Evolutionary conservation across 1,139 yeast genomes (phyloP).

Genomic region (Sugiyamaella neomexicana): DNA sequence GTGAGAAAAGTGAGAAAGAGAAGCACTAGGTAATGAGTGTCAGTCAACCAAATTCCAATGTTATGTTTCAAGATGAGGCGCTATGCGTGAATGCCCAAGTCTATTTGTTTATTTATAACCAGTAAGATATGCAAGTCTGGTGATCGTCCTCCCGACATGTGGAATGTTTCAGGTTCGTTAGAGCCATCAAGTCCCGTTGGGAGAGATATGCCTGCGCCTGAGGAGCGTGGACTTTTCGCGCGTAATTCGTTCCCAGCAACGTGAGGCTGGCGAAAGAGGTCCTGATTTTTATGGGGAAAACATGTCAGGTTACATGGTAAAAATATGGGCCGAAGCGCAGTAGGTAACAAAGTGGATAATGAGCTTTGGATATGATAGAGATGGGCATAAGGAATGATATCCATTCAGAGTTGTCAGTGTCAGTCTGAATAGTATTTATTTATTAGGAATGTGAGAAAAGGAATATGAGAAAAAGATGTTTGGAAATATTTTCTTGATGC

Average conservation of each 20-base stretch:
- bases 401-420: no score
- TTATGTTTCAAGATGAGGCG: conserved; percentile 15
- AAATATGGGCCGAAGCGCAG: not conserved
- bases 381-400: no score
- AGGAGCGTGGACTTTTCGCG: conserved; percentile 2
- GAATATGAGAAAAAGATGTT: no score
- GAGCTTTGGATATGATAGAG: no score
- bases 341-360: no score
- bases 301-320: not conserved
- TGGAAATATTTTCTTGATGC: no score
- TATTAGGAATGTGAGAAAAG: no score
- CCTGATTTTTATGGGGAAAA: no score
- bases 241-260: not conserved
- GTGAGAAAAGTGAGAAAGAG: not conserved
- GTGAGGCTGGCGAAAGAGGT: not conserved
- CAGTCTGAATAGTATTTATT: no score
- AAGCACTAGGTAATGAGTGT: not conserved
- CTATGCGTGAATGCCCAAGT: not conserved
- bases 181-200: not conserved
- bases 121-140: conserved; percentile 1
- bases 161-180: not conserved
- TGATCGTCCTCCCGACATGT: not conserved
- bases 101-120: conserved; percentile 13
- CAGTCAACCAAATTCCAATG: conserved; percentile 9
- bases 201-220: not conserved